Percentiles rank a stretch among this genome's conserved stretches.
Conservation (phyloP, 345 rosid genomes). For the Pugionium cornutum region DNA sequence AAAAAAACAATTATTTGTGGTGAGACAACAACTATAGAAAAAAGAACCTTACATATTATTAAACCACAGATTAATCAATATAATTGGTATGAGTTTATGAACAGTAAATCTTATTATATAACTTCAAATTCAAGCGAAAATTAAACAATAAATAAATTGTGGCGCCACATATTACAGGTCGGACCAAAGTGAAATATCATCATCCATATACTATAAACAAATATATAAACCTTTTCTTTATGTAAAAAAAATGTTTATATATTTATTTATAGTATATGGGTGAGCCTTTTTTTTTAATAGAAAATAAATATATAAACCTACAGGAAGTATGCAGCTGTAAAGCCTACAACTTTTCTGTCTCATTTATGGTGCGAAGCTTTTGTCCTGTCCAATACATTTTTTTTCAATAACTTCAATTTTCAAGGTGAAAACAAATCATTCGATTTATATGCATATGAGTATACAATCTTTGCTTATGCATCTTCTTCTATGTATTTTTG, state of each 20-base stretch:
- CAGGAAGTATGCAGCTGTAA: slow-evolving; percentile 40
- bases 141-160: slow-evolving; percentile 13
- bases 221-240: slow-evolving; percentile 17
- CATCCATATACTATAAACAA: slow-evolving; percentile 1
- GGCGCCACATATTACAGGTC: slow-evolving; percentile 35
- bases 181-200: slow-evolving; percentile 12
- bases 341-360: slow-evolving; percentile 39
- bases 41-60: slow-evolving; percentile 7
- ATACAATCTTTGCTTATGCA: slow-evolving; percentile 6
- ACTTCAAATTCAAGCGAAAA: slow-evolving; percentile 16
- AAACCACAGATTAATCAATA: slow-evolving; percentile 24
- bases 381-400: slow-evolving; percentile 42
- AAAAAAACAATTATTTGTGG: not conserved
- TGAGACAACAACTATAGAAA: slow-evolving; percentile 15
- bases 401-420: slow-evolving; percentile 33
- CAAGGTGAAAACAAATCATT: slow-evolving; percentile 35
- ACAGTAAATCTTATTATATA: slow-evolving; percentile 25
- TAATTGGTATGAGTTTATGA: slow-evolving; percentile 29
- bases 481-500: slow-evolving; percentile 21
- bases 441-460: slow-evolving; percentile 2
- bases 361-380: slow-evolving; percentile 45
- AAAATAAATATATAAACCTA: slow-evolving; percentile 24
- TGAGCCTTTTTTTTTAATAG: too few species aligned
- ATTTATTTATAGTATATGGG: too few species aligned
- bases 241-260: too few species aligned